phyloP scores from a whole-genome alignment of 1,284 basidiomycete genomes.

The Wallemia mellicola region DNA sequence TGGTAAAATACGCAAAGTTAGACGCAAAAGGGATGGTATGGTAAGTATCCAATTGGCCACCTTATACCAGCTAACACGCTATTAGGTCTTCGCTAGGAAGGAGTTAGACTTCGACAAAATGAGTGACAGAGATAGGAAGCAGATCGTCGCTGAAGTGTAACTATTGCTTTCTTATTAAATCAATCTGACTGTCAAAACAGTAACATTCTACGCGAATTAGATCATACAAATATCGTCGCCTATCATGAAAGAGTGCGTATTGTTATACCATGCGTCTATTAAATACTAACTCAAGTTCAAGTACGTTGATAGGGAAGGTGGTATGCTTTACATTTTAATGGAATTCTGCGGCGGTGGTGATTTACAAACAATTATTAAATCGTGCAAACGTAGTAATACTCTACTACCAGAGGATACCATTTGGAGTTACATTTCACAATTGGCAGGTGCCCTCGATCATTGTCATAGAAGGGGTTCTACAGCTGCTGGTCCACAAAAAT shows the following conservation, averaged over 20 bases:
- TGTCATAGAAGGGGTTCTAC: conserved; percentile 30
- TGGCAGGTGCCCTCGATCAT: conserved; percentile 60
- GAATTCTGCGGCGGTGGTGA: conserved; percentile 90
- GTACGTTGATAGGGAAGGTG: conserved; percentile 64
- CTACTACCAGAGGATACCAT: conserved; percentile 56
- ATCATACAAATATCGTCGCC: conserved; percentile 80
- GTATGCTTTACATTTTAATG: conserved; percentile 82
- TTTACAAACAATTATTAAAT: conserved; percentile 55
- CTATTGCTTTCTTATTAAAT: neutral
- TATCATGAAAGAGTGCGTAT: conserved; percentile 41
- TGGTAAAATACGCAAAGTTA: conserved; percentile 79
- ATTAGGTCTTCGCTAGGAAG: conserved; percentile 58
- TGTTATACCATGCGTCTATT: neutral
- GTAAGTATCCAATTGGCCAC: conserved; percentile 21
- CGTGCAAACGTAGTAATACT: conserved; percentile 21
- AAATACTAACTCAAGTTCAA: conserved; percentile 9
- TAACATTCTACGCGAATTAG: conserved; percentile 78
- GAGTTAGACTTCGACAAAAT: conserved; percentile 86
- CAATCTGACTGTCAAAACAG: conserved; percentile 17
- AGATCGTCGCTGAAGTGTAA: conserved; percentile 92
- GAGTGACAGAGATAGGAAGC: conserved; percentile 69
- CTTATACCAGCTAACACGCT: neutral
- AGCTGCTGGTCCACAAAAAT: conserved; percentile 5
- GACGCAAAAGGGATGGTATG: conserved; percentile 49
- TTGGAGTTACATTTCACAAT: conserved; percentile 85